Percentiles rank a stretch among this genome's conserved stretches.
Evolutionary conservation across 2,329 filamentous ascomycete genomes (phyloP).

Genomic region (Pseudogymnoascus sp.): DNA sequence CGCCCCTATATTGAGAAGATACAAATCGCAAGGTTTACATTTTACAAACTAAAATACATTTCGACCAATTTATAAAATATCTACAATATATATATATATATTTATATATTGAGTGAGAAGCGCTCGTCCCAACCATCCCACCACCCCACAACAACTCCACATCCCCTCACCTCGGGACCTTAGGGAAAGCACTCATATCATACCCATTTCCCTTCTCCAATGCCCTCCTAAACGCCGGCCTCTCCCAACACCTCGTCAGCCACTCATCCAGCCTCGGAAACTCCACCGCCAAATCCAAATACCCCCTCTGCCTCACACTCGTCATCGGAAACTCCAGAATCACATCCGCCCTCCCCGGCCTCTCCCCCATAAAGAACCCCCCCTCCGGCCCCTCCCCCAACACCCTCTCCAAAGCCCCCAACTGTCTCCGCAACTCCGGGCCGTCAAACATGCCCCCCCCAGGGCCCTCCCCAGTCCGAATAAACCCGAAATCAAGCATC

Average conservation of each 20-base stretch:
- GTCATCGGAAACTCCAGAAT: conserved; percentile 29
- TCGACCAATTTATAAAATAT: not conserved
- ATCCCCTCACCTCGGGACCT: not conserved
- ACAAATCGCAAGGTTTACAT: not conserved
- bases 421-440: conserved; percentile 18
- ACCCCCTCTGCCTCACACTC: conserved; percentile 23
- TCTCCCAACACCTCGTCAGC: conserved; percentile 23
- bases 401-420: conserved; percentile 20
- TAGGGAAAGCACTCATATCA: conserved; percentile 19
- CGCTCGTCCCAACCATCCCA: not conserved
- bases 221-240: conserved; percentile 26
- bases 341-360: conserved; percentile 28
- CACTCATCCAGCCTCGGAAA: conserved; percentile 28
- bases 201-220: conserved; percentile 28
- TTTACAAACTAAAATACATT: not conserved
- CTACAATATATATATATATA: not conserved
- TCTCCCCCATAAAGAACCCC: conserved; percentile 26
- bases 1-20: not conserved
- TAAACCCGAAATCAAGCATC: conserved; percentile 19
- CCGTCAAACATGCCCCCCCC: conserved; percentile 14
- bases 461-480: conserved; percentile 14
- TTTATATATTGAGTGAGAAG: not conserved
- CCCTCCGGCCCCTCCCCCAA: conserved; percentile 15
- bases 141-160: not conserved
- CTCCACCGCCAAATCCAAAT: conserved; percentile 25